Conservation (phyloP, 257 asterid genomes). For the Jaltomata sinuosa region DNA sequence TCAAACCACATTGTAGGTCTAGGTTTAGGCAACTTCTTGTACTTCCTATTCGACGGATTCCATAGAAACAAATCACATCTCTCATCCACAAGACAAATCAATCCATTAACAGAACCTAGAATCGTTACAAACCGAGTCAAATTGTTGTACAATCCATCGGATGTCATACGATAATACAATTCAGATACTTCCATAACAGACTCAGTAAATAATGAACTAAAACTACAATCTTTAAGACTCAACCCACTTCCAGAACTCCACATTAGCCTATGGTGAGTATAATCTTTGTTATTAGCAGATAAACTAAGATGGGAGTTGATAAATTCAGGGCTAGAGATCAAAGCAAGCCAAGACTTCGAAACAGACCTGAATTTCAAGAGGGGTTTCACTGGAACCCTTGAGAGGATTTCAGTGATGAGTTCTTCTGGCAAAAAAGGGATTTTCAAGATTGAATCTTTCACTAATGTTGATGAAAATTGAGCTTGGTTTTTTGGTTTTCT, state of each 20-base stretch:
- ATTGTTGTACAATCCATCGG: slow-evolving; percentile 1
- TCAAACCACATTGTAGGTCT: not conserved
- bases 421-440: slow-evolving; percentile 27
- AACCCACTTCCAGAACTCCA: not conserved
- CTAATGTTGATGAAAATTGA: not conserved
- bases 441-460: not conserved
- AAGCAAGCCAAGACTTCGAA: slow-evolving; percentile 35
- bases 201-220: slow-evolving; percentile 23
- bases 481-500: not conserved
- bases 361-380: slow-evolving; percentile 20
- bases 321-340: slow-evolving; percentile 30
- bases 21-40: not conserved
- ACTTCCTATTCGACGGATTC: slow-evolving; percentile 6
- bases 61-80: slow-evolving; percentile 17
- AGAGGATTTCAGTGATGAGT: slow-evolving; percentile 30
- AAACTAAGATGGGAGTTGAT: slow-evolving; percentile 21
- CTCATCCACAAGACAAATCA: slow-evolving; percentile 22
- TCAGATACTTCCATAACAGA: not conserved
- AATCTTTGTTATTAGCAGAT: no score
- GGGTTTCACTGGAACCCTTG: slow-evolving; percentile 33
- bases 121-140: not conserved
- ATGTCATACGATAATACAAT: not conserved
- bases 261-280: not conserved
- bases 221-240: not conserved
- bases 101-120: slow-evolving; percentile 47